Conservation (phyloP, 805 yeast genomes). For the Yamadazyma ubonensis region DNA sequence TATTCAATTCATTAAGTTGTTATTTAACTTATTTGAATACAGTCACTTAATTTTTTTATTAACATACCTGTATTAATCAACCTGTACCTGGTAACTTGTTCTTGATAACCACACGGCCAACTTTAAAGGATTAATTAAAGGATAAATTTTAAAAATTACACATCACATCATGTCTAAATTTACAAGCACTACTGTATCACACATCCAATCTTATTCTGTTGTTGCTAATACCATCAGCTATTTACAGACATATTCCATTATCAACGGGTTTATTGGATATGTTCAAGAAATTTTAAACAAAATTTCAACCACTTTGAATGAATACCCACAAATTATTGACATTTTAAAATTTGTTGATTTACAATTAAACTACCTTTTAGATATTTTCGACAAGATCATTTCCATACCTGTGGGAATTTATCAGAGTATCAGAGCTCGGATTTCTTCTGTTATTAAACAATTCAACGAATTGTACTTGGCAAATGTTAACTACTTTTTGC, state of each 20-base stretch:
- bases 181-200: constrained; percentile 32
- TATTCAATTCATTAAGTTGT: not conserved
- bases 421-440: not conserved
- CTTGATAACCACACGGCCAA: too few species aligned
- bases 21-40: not conserved
- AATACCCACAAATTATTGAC: constrained; percentile 19
- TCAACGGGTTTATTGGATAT: constrained; percentile 25
- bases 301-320: constrained; percentile 23
- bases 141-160: not conserved
- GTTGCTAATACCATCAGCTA: constrained; percentile 23
- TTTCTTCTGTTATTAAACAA: not conserved
- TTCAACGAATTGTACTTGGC: constrained; percentile 13
- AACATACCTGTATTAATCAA: not conserved
- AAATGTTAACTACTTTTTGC: constrained; percentile 22
- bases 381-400: constrained; percentile 20
- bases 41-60: not conserved
- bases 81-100: too few species aligned
- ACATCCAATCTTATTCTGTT: constrained; percentile 31
- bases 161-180: constrained; percentile 18
- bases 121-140: not conserved
- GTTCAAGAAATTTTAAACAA: constrained; percentile 21
- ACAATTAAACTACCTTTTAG: constrained; percentile 23
- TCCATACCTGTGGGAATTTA: constrained; percentile 9
- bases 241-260: constrained; percentile 25
- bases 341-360: constrained; percentile 22